Evolutionary conservation across 129 eudicot species (phyloP), one percentile per base, ranked within the genome.

Genomic region (Tagetes erecta): DNA sequence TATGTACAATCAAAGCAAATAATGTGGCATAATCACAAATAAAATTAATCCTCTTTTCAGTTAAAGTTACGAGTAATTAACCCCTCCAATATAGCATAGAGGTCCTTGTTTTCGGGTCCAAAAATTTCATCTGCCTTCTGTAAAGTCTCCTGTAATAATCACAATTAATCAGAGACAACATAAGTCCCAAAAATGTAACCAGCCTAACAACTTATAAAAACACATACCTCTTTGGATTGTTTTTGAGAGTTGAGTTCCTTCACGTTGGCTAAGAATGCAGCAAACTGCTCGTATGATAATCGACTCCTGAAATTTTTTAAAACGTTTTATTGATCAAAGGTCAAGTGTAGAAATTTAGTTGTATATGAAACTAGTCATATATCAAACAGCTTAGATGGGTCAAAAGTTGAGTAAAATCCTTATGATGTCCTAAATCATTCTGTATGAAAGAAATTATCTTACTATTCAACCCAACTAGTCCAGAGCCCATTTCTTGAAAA

Each of bases 231-330:
- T 80, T 84, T 87, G 6, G 97, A 86, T 88, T 94, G 96, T 83
- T 88, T 94, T 84, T 91, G 96, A 76, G 99, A 88, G 68, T 94
- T 94, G 56, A 94, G 67, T 42, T 94, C 97, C 88, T 91, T 94
- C 33, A 94, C 97, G 80, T 91, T 94, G 46, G 97, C 96, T 73
- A 94, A 84, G 76, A 94, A 94, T 31, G 97, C 86, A 59, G 97
- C 85, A 81, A 91, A 94, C 76, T 94, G 99, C 86, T 94, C 99
- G 50, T 94, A 94, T 30, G 97, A 88, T 77, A 94, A 69, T 38
- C 99, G 92, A 58, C 86, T 86, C 92, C 99, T 94, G 84, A 70
- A 44, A 44, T 44, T 6, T 44, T 6, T 8, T 8, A 10, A 44
- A 44, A 8, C 49, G 49, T 44, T 44, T 44, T 44, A 12, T 36